Evolutionary conservation across 202 grass and related monocot species (phyloP).

Genomic region (Panicum virgatum): DNA sequence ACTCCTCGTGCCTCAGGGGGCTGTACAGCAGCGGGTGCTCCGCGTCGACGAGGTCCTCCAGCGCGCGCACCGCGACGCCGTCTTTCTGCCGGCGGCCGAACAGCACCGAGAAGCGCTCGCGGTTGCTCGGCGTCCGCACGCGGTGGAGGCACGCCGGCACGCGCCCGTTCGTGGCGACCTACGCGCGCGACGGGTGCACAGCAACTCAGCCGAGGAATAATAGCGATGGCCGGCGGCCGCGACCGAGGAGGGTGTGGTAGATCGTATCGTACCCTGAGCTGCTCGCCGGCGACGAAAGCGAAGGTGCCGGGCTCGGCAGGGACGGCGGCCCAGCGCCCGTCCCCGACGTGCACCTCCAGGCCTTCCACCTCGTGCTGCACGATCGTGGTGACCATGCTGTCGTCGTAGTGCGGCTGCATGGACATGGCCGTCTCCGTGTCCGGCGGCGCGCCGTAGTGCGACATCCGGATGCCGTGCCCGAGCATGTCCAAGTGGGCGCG

Average conservation of each 20-base stretch:
- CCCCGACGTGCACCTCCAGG: conserved; percentile 44
- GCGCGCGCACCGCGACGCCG: not conserved
- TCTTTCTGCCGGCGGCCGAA: conserved; percentile 5
- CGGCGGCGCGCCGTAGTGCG: conserved; percentile 34
- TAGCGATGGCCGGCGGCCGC: not conserved
- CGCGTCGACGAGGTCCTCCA: conserved; percentile 31
- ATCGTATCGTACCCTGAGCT: conserved; percentile 23
- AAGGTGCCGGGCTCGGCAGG: conserved; percentile 16
- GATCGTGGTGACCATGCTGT: conserved; percentile 39
- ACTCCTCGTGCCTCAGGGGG: conserved; percentile 22
- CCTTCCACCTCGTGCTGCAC: conserved; percentile 60
- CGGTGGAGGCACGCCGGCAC: conserved; percentile 45
- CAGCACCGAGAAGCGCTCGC: conserved; percentile 46
- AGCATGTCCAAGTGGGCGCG: conserved; percentile 24
- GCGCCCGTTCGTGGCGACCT: conserved; percentile 60
- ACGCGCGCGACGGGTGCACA: not conserved
- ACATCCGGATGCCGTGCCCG: conserved; percentile 19
- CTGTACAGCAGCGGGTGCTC: conserved; percentile 12
- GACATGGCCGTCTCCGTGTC: conserved; percentile 38
- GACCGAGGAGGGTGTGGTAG: not conserved
- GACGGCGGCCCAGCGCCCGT: conserved; percentile 43
- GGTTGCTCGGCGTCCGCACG: conserved; percentile 38
- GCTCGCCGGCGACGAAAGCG: conserved; percentile 47
- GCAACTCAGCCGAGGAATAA: not conserved
- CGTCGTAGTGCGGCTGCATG: conserved; percentile 38